Evolutionary conservation across 2,329 filamentous ascomycete genomes (phyloP).

Genomic region (Apiospora hydei): DNA sequence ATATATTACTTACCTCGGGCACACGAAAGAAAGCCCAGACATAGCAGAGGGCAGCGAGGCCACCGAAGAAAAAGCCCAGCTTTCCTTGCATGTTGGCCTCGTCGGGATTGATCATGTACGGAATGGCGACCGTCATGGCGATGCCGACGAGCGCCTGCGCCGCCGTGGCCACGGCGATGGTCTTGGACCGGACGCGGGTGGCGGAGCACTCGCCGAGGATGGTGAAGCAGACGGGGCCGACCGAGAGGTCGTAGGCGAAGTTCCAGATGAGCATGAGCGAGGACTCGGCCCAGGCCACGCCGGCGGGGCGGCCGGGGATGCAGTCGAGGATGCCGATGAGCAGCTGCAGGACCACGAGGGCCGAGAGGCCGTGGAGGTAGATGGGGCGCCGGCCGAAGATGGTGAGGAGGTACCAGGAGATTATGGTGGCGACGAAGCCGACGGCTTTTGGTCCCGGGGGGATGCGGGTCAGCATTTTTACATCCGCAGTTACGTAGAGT

Average conservation of each 20-base stretch:
- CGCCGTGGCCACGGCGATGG: slow-evolving; percentile 53
- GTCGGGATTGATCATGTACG: slow-evolving; percentile 53
- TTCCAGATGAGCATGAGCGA: slow-evolving; percentile 59
- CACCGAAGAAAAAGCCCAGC: slow-evolving; percentile 50
- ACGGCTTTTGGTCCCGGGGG: slow-evolving; percentile 42
- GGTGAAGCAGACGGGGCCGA: slow-evolving; percentile 59
- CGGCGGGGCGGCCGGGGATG: slow-evolving; percentile 48
- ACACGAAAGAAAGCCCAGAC: slow-evolving; percentile 46
- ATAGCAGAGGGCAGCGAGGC: slow-evolving; percentile 45
- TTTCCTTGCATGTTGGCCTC: slow-evolving; percentile 53
- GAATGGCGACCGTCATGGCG: slow-evolving; percentile 51
- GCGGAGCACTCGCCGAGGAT: slow-evolving; percentile 61
- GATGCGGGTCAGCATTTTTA: neutral
- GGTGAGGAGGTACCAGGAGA: slow-evolving; percentile 59
- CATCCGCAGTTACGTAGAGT: no score
- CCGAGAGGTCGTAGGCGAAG: slow-evolving; percentile 58
- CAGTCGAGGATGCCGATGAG: slow-evolving; percentile 56
- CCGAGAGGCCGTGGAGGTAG: slow-evolving; percentile 54
- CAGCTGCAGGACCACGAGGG: slow-evolving; percentile 54
- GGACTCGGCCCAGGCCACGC: slow-evolving; percentile 55
- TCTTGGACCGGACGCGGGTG: slow-evolving; percentile 53
- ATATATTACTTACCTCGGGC: slow-evolving; percentile 33
- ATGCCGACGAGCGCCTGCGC: slow-evolving; percentile 50
- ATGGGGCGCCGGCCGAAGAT: slow-evolving; percentile 60
- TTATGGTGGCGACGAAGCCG: slow-evolving; percentile 59